Conservation (phyloP, 2,329 filamentous ascomycete species). For the Fusarium lateritium region DNA sequence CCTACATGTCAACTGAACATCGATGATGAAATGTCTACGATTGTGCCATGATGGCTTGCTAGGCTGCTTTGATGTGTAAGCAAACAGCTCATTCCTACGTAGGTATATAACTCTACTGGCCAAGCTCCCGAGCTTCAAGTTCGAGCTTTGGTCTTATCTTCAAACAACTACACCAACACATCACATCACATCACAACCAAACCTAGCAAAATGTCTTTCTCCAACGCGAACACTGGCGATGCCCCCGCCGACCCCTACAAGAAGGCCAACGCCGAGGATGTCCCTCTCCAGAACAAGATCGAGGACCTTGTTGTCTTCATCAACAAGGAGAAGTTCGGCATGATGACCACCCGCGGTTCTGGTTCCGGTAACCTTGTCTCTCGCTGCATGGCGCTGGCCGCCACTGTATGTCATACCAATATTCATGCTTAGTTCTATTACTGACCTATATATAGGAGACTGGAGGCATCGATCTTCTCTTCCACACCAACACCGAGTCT, state of each 20-base stretch:
- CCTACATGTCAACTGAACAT: conserved; percentile 31
- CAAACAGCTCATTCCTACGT: conserved; percentile 4
- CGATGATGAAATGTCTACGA: conserved; percentile 51
- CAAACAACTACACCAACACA: conserved; percentile 28
- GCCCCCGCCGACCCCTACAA: conserved; percentile 84
- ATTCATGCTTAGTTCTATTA: not conserved
- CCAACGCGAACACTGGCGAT: conserved; percentile 72
- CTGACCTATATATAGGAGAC: conserved; percentile 70
- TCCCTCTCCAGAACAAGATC: conserved; percentile 80
- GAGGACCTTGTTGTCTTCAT: conserved; percentile 81
- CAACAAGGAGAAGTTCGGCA: conserved; percentile 82
- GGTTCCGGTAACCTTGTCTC: conserved; percentile 78
- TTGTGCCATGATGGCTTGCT: conserved; percentile 38
- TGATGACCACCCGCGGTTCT: conserved; percentile 85
- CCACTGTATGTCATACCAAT: conserved; percentile 69
- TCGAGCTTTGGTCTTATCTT: conserved; percentile 21
- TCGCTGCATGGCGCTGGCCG: conserved; percentile 89
- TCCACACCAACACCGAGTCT: conserved; percentile 92
- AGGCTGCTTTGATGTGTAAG: conserved; percentile 30
- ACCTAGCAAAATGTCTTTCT: conserved; percentile 56
- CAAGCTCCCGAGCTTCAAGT: conserved; percentile 13
- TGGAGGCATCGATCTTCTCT: conserved; percentile 85
- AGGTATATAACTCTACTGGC: conserved; percentile 38
- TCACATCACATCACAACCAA: conserved; percentile 7
- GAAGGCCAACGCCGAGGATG: conserved; percentile 76